A percentile compares a stretch with the other conserved stretches of the same genome.
Conservation (phyloP, 2,329 filamentous ascomycete species). For the Neodidymelliopsis sp. region DNA sequence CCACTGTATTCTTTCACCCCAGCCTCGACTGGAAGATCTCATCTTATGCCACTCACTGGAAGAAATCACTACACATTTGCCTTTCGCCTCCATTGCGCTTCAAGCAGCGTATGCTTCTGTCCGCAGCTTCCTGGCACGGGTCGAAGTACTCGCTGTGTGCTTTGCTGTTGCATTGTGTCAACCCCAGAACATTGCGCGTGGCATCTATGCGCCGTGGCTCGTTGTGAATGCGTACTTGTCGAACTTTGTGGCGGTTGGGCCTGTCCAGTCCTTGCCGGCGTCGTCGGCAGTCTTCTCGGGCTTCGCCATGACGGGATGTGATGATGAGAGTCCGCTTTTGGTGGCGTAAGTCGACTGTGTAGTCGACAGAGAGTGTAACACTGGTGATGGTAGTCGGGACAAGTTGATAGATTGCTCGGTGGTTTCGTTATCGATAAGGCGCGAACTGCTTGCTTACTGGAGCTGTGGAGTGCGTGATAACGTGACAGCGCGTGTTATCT, state of each 20-base stretch:
- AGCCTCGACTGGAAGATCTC: not conserved
- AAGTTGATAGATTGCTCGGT: conserved; percentile 7
- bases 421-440: conserved; percentile 45
- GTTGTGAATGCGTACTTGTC: conserved; percentile 43
- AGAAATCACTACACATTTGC: conserved; percentile 92
- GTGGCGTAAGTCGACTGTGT: not conserved
- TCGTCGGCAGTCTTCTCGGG: conserved; percentile 22
- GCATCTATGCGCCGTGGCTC: not conserved
- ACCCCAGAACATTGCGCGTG: not conserved
- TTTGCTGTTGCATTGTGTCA: conserved; percentile 67
- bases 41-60: conserved; percentile 68
- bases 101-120: conserved; percentile 84
- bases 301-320: conserved; percentile 7
- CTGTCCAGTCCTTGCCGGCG: conserved; percentile 29
- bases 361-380: not conserved
- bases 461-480: conserved; percentile 6
- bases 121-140: conserved; percentile 91
- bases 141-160: conserved; percentile 89
- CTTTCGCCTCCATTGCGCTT: conserved; percentile 87
- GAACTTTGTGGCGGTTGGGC: conserved; percentile 48
- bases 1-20: not conserved
- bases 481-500: conserved; percentile 8
- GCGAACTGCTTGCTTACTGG: not conserved
- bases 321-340: not conserved
- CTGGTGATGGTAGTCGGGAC: not conserved